phyloP scores from a whole-genome alignment of 1,139 yeast species.

The Geotrichum macrosporum region DNA sequence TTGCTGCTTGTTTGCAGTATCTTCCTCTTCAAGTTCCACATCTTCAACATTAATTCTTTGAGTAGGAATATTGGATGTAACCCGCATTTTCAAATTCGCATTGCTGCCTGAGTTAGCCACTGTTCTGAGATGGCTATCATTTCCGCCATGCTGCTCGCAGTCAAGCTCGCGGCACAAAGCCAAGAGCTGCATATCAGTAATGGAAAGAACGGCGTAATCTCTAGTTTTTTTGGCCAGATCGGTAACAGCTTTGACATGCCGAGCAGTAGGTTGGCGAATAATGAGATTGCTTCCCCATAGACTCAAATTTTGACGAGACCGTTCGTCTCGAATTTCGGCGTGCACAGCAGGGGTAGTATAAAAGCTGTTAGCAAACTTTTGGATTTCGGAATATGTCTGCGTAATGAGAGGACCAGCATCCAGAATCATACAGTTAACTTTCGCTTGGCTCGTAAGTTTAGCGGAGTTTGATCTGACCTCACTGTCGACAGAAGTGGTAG shows the following conservation, averaged over 20 bases:
- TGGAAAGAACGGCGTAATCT: constrained; percentile 80
- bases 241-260: constrained; percentile 58
- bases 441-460: constrained; percentile 7
- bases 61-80: constrained; percentile 17
- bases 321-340: constrained; percentile 80
- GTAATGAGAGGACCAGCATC: constrained; percentile 96
- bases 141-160: constrained; percentile 59
- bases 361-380: constrained; percentile 61
- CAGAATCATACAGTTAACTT: constrained; percentile 53
- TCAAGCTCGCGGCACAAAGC: constrained; percentile 90
- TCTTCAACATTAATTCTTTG: constrained; percentile 17
- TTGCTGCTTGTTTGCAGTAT: constrained; percentile 23
- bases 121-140: constrained; percentile 45
- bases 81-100: constrained; percentile 16
- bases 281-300: constrained; percentile 60
- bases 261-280: constrained; percentile 69
- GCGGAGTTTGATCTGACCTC: neutral
- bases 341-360: constrained; percentile 91
- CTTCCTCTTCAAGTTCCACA: constrained; percentile 19
- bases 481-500: neutral
- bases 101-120: constrained; percentile 26
- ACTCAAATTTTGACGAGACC: constrained; percentile 70
- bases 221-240: constrained; percentile 86
- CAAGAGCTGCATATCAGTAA: constrained; percentile 85
- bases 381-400: constrained; percentile 71